Base-by-base conservation (phyloP, 2,329 filamentous ascomycete species). In the Fusarium oxysporum region DNA sequence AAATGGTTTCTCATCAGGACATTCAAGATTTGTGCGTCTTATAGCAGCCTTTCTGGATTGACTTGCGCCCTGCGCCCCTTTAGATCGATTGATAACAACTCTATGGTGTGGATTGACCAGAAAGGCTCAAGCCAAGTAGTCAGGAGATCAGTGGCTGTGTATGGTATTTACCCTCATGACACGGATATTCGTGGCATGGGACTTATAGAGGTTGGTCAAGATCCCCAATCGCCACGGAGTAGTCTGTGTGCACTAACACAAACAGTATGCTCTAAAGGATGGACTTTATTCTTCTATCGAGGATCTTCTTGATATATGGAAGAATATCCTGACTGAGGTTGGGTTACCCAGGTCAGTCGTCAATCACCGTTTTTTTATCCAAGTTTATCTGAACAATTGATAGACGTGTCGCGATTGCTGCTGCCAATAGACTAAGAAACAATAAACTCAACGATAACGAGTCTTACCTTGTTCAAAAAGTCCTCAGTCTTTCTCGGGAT, bases 191-290 rank as follows among this genome's bases (percentile, higher is more conserved):
- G 0, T 2, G 70, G 61, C 1, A 0, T 30, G 3, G 61, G 61
- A 13, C 40, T 73, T 3, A 40, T 73, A 3, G 51, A 73, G 57
- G 70, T 73, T 61, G 6, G 69, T 59, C 5, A 10, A 21, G 7
- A 7, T 2, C 0, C 4, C 13, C 4, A 3, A 0, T 25, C 9
- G 8, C 17, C 6, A 0, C 19, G 3, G 3, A 5, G 8, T 6
- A 4, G 32, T 41, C 12, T n/a, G n/a, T n/a, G 55, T 4, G 40
- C 7, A 7, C 19, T 56, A 3, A 37, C 8, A 25, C 1, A 0
- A 6, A 2, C 3, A 67, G 54, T 37, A 44, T 64, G 23, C 23
- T 23, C 23, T 23, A 23, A 23, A 23, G 23, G 23, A 23, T 23
- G 23, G 23, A 23, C 23, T 21, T 3, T 68, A 45, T 9, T 6